These are phyloP conservation scores for Chrysanthemum lavandulifolium DNA, from an alignment of 129 eudicot species.

Conservation along the genomic window DNA sequence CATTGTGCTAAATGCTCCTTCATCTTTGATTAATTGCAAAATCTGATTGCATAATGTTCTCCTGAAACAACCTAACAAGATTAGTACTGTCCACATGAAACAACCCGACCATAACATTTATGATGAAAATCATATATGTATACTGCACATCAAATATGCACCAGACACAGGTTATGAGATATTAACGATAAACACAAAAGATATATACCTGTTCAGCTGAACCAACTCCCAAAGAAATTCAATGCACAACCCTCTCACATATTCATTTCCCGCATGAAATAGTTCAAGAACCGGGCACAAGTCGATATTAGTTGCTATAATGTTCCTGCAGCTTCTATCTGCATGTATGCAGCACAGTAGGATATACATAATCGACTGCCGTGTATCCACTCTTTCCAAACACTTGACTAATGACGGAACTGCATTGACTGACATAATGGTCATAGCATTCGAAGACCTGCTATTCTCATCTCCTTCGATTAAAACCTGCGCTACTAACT, in stretches of 20 bases:
- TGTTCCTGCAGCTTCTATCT: constrained; percentile 58
- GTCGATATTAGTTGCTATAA: constrained; percentile 60
- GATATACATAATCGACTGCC: constrained; percentile 55
- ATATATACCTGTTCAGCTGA: constrained; percentile 60
- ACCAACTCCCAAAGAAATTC: constrained; percentile 76
- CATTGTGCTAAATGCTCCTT: constrained; percentile 84
- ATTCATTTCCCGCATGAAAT: constrained; percentile 77
- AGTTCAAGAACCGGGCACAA: constrained; percentile 72
- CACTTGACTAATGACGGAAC: constrained; percentile 55
- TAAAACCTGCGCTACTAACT: constrained; percentile 60
- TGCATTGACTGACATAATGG: constrained; percentile 49
- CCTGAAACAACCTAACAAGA: constrained; percentile 32
- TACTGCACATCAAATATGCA: neutral
- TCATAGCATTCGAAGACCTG: constrained; percentile 42
- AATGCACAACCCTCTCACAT: constrained; percentile 64
- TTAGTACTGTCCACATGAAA: neutral
- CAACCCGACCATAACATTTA: too few relatives aligned
- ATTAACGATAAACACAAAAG: neutral
- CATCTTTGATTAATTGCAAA: constrained; percentile 68
- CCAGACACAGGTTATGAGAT: neutral
- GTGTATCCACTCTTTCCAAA: constrained; percentile 51
- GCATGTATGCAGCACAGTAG: constrained; percentile 61
- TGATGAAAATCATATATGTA: neutral
- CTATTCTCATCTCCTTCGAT: constrained; percentile 61
- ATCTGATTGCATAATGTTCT: constrained; percentile 66